phyloP scores from a whole-genome alignment of 169 alveolate genomes.

The Perkinsus chesapeaki region DNA sequence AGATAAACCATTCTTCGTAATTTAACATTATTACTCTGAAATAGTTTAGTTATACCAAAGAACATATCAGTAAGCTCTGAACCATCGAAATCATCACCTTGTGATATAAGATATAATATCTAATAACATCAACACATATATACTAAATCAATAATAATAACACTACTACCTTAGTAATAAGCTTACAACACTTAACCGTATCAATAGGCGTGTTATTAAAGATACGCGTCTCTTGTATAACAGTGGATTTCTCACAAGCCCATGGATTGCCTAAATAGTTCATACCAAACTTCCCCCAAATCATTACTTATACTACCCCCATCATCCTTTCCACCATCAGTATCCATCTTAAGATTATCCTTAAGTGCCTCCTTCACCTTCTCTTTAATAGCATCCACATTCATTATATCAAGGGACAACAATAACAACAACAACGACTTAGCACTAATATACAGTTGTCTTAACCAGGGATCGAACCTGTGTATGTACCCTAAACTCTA shows the following conservation, averaged over 20 bases:
- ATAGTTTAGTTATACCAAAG: conserved; percentile 87
- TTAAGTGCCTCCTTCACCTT: not conserved
- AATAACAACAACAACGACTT: not conserved
- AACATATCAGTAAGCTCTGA: conserved; percentile 81
- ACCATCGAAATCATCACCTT: conserved; percentile 66
- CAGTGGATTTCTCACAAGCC: conserved; percentile 24
- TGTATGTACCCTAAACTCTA: not conserved
- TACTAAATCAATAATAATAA: not conserved
- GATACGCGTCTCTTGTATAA: conserved; percentile 35
- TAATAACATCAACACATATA: not conserved
- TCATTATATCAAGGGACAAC: not conserved
- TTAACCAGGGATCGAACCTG: not conserved
- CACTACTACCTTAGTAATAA: conserved; percentile 22
- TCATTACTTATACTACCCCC: not conserved
- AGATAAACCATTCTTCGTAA: conserved; percentile 82
- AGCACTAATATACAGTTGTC: not conserved
- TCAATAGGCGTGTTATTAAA: conserved; percentile 27
- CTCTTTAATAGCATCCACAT: not conserved
- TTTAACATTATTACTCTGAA: conserved; percentile 76
- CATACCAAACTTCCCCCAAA: too few species aligned
- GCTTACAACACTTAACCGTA: conserved; percentile 19
- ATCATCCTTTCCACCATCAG: not conserved
- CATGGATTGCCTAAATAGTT: not conserved
- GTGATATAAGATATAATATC: not conserved
- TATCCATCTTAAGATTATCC: not conserved